A percentile compares a stretch with the other conserved stretches of the same genome.
phyloP scores from a whole-genome alignment of 495 filamentous ascomycete genomes.

The Lophium mytilinum region DNA sequence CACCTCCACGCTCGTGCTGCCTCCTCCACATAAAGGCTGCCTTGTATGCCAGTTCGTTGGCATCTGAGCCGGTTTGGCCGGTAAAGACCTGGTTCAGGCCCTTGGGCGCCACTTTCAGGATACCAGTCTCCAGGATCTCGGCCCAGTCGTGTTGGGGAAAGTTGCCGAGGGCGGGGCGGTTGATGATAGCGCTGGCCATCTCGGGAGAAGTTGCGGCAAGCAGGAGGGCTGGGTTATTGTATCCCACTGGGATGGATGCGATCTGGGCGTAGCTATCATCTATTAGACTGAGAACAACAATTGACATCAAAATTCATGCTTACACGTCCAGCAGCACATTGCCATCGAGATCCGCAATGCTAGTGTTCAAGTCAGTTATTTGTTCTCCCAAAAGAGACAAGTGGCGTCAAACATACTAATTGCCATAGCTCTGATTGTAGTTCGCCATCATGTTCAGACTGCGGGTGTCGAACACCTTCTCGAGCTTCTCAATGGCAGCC shows the following conservation, averaged over 20 bases:
- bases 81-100: constrained; percentile 96
- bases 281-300: neutral
- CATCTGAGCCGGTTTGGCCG: constrained; percentile 89
- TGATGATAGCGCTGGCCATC: constrained; percentile 79
- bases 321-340: constrained; percentile 51
- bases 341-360: constrained; percentile 84
- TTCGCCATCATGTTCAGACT: constrained; percentile 89
- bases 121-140: constrained; percentile 72
- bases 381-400: neutral
- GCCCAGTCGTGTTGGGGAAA: constrained; percentile 92
- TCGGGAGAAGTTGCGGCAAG: constrained; percentile 63
- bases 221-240: constrained; percentile 81
- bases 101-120: constrained; percentile 81
- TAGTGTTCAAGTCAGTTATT: constrained; percentile 26
- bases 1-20: constrained; percentile 78
- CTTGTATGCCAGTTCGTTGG: constrained; percentile 99
- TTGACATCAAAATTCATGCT: constrained; percentile 1
- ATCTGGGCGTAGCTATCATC: constrained; percentile 81
- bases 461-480: constrained; percentile 86
- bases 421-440: constrained; percentile 59
- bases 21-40: constrained; percentile 97
- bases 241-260: constrained; percentile 93
- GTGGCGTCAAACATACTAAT: constrained; percentile 41
- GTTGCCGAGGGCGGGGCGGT: constrained; percentile 92
- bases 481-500: constrained; percentile 61